Evolutionary conservation across 1,284 basidiomycete genomes (phyloP).

Genomic region (Sporisorium iseilematis-ciliati): DNA sequence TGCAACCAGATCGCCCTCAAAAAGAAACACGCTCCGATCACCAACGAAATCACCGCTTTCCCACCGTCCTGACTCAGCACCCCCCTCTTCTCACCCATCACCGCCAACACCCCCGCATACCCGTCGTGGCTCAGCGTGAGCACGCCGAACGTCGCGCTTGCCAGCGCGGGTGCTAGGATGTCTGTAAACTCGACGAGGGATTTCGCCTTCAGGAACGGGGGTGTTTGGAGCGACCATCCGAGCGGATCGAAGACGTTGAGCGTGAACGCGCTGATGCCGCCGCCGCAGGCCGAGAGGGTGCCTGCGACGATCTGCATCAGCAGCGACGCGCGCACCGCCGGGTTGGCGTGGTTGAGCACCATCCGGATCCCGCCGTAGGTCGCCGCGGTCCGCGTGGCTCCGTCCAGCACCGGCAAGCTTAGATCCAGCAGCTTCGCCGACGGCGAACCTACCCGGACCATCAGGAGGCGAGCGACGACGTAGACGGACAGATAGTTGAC

Average conservation of each 20-base stretch:
- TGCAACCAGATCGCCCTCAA: slow-evolving; percentile 49
- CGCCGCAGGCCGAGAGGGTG: slow-evolving; percentile 58
- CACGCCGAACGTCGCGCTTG: slow-evolving; percentile 43
- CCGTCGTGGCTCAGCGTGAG: slow-evolving; percentile 45
- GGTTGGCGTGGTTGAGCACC: slow-evolving; percentile 45
- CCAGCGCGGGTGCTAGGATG: slow-evolving; percentile 51
- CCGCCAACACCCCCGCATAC: slow-evolving; percentile 22
- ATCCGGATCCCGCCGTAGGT: slow-evolving; percentile 50
- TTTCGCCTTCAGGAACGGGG: slow-evolving; percentile 50
- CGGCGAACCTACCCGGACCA: slow-evolving; percentile 29
- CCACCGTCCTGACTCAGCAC: slow-evolving; percentile 44
- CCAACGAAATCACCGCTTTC: slow-evolving; percentile 52
- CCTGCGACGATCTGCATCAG: slow-evolving; percentile 54
- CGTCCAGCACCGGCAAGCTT: slow-evolving; percentile 53
- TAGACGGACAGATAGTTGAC: slow-evolving; percentile 61
- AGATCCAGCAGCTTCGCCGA: slow-evolving; percentile 48
- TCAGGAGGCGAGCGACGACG: slow-evolving; percentile 1
- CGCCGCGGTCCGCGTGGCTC: slow-evolving; percentile 53
- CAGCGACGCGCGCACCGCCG: slow-evolving; percentile 27
- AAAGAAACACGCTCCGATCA: slow-evolving; percentile 56
- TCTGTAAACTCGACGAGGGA: slow-evolving; percentile 51
- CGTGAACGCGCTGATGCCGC: slow-evolving; percentile 58
- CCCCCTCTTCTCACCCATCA: slow-evolving; percentile 6
- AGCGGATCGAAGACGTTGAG: slow-evolving; percentile 56
- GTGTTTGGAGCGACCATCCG: slow-evolving; percentile 56